Conservation (phyloP, 1,284 basidiomycete genomes). For the Lentinula novae-zelandiae region DNA sequence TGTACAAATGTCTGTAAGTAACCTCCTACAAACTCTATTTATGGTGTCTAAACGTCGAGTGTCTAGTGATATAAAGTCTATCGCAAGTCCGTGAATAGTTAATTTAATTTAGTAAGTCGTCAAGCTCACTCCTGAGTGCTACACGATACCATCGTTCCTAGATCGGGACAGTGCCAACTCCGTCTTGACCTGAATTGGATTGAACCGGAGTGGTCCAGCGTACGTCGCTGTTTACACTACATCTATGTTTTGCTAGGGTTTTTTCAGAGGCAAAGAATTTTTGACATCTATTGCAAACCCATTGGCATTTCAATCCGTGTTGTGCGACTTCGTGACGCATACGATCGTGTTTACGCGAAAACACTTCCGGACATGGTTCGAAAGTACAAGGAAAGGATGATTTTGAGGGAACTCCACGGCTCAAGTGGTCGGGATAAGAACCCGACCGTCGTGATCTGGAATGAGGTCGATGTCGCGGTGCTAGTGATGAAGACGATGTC, state of each 20-base stretch:
- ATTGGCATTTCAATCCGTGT: slow-evolving; percentile 47
- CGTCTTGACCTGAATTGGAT: neutral
- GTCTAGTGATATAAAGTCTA: too few relatives aligned
- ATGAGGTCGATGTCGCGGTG: neutral
- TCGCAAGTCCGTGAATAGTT: too few relatives aligned
- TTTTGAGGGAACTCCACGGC: slow-evolving; percentile 17
- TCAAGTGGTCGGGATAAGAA: neutral
- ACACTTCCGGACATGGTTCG: slow-evolving; percentile 40
- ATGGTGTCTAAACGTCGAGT: too few relatives aligned
- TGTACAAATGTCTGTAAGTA: too few relatives aligned
- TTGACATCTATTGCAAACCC: slow-evolving; percentile 41
- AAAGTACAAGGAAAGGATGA: slow-evolving; percentile 31
- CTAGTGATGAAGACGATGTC: neutral
- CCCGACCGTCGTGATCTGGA: neutral
- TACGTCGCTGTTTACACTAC: slow-evolving; percentile 15
- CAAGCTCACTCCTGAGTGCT: too few relatives aligned
- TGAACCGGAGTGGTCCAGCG: neutral
- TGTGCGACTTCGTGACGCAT: slow-evolving; percentile 49
- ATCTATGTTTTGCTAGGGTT: slow-evolving; percentile 47
- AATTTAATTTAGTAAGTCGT: too few relatives aligned
- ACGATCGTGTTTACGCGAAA: slow-evolving; percentile 47
- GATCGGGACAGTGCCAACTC: neutral
- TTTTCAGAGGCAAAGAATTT: slow-evolving; percentile 46
- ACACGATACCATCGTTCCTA: too few relatives aligned
- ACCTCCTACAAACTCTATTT: too few relatives aligned